Evolutionary conservation across 345 rosid genomes (phyloP).

Genomic region (Moricandia arvensis): DNA sequence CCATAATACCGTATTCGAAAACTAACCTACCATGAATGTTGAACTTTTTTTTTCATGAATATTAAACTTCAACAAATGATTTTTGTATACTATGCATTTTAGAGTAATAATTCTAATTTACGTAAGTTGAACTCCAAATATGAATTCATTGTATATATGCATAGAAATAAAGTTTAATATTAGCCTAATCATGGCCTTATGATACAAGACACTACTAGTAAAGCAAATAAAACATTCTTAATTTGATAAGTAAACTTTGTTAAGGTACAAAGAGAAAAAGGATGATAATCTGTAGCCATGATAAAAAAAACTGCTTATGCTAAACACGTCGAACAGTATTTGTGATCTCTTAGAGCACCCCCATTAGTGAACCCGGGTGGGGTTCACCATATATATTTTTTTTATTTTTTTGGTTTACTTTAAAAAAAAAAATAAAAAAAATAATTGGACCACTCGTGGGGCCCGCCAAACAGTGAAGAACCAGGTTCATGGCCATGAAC

Average conservation of each 20-base stretch:
- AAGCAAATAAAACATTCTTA: slow-evolving; percentile 8
- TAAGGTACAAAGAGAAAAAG: slow-evolving; percentile 17
- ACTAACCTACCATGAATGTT: background rate
- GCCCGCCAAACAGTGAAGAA: too few relatives aligned
- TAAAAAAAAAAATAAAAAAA: too few relatives aligned
- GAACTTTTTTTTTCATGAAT: too few relatives aligned
- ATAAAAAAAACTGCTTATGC: background rate
- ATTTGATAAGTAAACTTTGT: slow-evolving; percentile 21
- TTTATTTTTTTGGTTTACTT: too few relatives aligned
- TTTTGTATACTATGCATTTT: background rate
- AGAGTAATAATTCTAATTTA: background rate
- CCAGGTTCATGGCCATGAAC: too few relatives aligned
- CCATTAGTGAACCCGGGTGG: too few relatives aligned
- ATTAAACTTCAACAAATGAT: background rate
- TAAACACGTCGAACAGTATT: background rate
- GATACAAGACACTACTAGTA: slow-evolving; percentile 23
- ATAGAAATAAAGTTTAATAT: background rate
- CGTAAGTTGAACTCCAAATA: background rate
- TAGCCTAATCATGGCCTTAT: slow-evolving; percentile 17
- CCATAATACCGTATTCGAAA: too few relatives aligned
- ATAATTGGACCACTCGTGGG: too few relatives aligned
- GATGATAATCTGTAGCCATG: background rate
- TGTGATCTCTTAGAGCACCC: background rate
- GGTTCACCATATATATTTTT: too few relatives aligned
- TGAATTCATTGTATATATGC: slow-evolving; percentile 3